Base-by-base conservation (phyloP, 2,329 filamentous ascomycete species). In the Diplocarpon rosae region DNA sequence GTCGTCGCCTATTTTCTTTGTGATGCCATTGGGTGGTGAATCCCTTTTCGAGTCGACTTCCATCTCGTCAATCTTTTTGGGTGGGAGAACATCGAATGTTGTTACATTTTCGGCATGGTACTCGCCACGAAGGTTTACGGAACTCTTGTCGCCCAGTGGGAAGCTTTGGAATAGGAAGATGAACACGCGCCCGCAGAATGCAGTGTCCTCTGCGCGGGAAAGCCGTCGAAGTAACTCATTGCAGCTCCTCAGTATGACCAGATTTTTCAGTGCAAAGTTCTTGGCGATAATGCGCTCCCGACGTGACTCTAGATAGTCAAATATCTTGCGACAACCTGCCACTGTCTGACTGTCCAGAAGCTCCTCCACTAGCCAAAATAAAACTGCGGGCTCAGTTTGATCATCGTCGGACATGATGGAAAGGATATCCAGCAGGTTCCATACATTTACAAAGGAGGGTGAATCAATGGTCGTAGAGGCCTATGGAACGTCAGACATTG, bases 91-190 rank as follows among this genome's bases (percentile, higher is more conserved):
- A 58, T 95, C 86, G 58, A 80, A 98, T 0, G 76, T 79, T 1
- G 93, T 98, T 44, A 89, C 77, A 69, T 98, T 99, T 58, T 96
- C 92, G 20, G 85, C 78, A 59, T 99, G 92, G 55, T 92, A 99
- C 66, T 96, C 90, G 55, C 92, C 92, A 41, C 92, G 78, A 32
- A 96, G 72, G 59, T 99, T 99, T 39, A 98, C 92, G 0, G 92
- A 95, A 62, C 92, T 96, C 62, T 90, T 92, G 65, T 98, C 93
- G 28, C 90, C 90, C 0, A 98, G 71, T 1, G 92, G 92, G 59
- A 98, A 96, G 63, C 88, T 94, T 63, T 98, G 92, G 64, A 96
- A 98, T 61, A 98, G 78, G 64, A 95, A 99, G 52, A 98, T 95
- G 64, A 96, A 96, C 20, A 99, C 92, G 32, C 92, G 78, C 13